These are phyloP conservation scores for Phalaenopsis aphrodite DNA, from an alignment of 106 monocot genomes.

Conservation along the genomic window DNA sequence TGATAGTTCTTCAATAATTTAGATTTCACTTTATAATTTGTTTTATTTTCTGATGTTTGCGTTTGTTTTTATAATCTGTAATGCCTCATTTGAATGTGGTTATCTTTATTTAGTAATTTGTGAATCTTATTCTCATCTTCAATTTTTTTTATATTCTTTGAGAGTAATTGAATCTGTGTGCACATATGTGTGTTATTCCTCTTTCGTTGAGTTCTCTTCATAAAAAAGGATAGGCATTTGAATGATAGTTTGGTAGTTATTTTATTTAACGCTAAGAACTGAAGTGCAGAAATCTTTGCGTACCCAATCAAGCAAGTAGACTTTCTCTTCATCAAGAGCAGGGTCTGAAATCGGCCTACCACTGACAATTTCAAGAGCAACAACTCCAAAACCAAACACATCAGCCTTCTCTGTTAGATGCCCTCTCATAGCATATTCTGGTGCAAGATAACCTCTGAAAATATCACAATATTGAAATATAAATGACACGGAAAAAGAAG, in stretches of 20 bases:
- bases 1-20: too few relatives aligned
- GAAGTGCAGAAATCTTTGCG: neutral
- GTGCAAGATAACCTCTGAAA: conserved; percentile 78
- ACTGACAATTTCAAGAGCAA: conserved; percentile 53
- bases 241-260: neutral
- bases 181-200: too few relatives aligned
- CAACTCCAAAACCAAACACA: conserved; percentile 83
- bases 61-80: too few relatives aligned
- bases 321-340: conserved; percentile 34
- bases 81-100: too few relatives aligned
- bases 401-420: conserved; percentile 89
- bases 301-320: conserved; percentile 91
- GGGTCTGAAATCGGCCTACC: conserved; percentile 57
- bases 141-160: too few relatives aligned
- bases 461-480: neutral
- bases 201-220: too few relatives aligned
- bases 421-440: conserved; percentile 92
- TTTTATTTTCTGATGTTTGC: too few relatives aligned
- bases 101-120: too few relatives aligned
- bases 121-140: too few relatives aligned
- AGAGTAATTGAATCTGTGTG: too few relatives aligned
- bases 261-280: neutral
- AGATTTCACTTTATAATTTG: too few relatives aligned
- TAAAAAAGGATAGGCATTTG: neutral
- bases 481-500: neutral